These are phyloP conservation scores for Xerocomellus chrysenteron DNA, from an alignment of 768 basidiomycete species.

Conservation along the genomic window DNA sequence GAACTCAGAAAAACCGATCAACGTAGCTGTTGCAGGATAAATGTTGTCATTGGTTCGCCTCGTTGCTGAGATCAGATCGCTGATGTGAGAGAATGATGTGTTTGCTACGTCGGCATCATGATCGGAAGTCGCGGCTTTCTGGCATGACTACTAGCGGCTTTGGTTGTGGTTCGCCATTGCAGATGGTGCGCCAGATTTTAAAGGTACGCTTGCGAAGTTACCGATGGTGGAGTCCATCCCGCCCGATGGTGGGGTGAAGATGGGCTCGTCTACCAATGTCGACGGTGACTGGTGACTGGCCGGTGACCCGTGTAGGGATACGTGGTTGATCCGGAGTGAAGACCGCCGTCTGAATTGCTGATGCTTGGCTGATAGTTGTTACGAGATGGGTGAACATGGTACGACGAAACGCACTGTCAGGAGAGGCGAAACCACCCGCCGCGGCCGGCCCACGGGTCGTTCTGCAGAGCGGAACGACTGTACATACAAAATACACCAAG, in stretches of 20 bases:
- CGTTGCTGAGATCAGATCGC: slow-evolving; percentile 13
- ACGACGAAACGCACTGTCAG: slow-evolving; percentile 12
- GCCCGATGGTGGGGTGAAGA: slow-evolving; percentile 28
- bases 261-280: slow-evolving; percentile 11
- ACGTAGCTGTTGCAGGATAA: slow-evolving; percentile 8
- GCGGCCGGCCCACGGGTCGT: no score
- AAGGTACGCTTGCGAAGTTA: slow-evolving; percentile 15
- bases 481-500: background rate
- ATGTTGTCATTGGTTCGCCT: slow-evolving; percentile 23
- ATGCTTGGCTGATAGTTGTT: slow-evolving; percentile 2
- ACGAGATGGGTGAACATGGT: background rate
- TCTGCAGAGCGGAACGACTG: no score
- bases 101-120: background rate
- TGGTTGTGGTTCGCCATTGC: slow-evolving; percentile 25
- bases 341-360: slow-evolving; percentile 20
- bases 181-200: background rate
- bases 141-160: slow-evolving; percentile 31
- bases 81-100: slow-evolving; percentile 24
- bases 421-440: background rate
- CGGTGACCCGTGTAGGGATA: no score
- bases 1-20: slow-evolving; percentile 9
- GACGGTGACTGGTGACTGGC: slow-evolving; percentile 5
- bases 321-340: slow-evolving; percentile 14
- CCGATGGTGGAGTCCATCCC: slow-evolving; percentile 9
- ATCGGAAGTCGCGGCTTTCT: slow-evolving; percentile 8